Base-by-base conservation (phyloP, 495 filamentous ascomycete genomes). In the Penicillium cataractarum region DNA sequence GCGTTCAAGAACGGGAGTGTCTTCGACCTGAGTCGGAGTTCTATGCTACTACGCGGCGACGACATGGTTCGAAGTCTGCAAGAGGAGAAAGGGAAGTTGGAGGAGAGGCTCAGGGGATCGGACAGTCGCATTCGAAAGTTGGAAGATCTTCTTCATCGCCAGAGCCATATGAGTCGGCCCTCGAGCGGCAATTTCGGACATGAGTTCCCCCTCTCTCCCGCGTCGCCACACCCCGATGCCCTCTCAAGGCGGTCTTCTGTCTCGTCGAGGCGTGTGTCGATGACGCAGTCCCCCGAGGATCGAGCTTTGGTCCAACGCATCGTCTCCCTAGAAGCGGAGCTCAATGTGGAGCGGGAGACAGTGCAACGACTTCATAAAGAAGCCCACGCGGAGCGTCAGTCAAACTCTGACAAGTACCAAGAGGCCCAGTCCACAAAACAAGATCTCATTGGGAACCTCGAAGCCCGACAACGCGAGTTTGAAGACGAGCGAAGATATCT, bases 1-100 rank as follows among this genome's bases (percentile, higher is more conserved):
- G 92, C 91, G 0, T 98, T 99, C 82, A 98, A 97, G 69, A 92
- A 93, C 66, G 96, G 95, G 42, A 97, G 93, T 67, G 83, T 99
- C 13, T 93, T 97, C 66, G 95, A 98, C 67, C 44, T 80, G 59
- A 90, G 92, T 35, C 86, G 87, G 61, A 93, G 89, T 59, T 93
- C 93, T 10, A 81, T 97, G 24, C 74, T 97, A 35, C 82, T 94
- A 8, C 85, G 90, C 37, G 90, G 88, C 21, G 92, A 97, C 65
- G 92, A 94, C 63, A 91, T 96, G 57, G 80, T 92, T 27, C 78
- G 81, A 39, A 84, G 82, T 26, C 67, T 97, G 17, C 87, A 88
- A 64, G 89, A 90, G 31, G 91, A 93, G 46, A 97, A 97, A 67
- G 74, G 80, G 10, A 90, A 90, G 69, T 71, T 93, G 19, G 88